Base-by-base conservation (phyloP, 495 filamentous ascomycete species). In the Halenospora varia region DNA sequence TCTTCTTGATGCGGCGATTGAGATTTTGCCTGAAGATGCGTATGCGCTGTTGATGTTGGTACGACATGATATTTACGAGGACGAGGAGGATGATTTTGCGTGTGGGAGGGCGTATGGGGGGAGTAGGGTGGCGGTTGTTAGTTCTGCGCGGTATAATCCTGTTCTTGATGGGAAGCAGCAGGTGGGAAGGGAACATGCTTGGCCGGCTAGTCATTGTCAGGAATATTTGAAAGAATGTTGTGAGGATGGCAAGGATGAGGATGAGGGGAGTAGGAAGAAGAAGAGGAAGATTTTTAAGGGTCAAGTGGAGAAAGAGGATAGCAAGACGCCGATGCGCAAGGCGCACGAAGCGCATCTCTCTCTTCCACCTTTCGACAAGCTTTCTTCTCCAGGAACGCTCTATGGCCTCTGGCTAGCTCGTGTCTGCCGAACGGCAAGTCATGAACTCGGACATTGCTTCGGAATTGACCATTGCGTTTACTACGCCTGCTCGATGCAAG, bases 401-500 rank as follows among this genome's bases (percentile, higher is more conserved):
- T 23, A 63, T n/a, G 70, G 60, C 0, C 64, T 85, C 1, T 88
- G 84, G 84, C 73, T 86, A 19, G 76, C 74, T 4, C 72, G 82
- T 6, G 57, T 83, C 1, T 80, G 75, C 25, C 76, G 82, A 23
- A 87, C 84, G 0, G 78, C 75, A 4, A 71, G 73, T 6, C 85
- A 88, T 63, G 85, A 89, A 64, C 66, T 89, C 4, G 82, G 83
- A 1, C 86, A 88, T 59, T 88, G 85, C 64, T 78, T 88, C 47
- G 81, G 79, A 0, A 72, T 88, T 3, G 84, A 66, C 8, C 86
- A 88, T 63, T 88, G 85, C 63, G 67, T 78, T 2, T 90, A 86
- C 60, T 88, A 87, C 60, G 86, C 86, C 0, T 89, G 85, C 60
- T 73, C 75, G 25, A 88, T 89, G 85, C 85, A 88, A 62, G 77